Percentiles rank a stretch among this genome's conserved stretches.
These are phyloP conservation scores for Linnemannia hyalina DNA, from an alignment of 192 early-diverging fungal genomes.

Conservation along the genomic window DNA sequence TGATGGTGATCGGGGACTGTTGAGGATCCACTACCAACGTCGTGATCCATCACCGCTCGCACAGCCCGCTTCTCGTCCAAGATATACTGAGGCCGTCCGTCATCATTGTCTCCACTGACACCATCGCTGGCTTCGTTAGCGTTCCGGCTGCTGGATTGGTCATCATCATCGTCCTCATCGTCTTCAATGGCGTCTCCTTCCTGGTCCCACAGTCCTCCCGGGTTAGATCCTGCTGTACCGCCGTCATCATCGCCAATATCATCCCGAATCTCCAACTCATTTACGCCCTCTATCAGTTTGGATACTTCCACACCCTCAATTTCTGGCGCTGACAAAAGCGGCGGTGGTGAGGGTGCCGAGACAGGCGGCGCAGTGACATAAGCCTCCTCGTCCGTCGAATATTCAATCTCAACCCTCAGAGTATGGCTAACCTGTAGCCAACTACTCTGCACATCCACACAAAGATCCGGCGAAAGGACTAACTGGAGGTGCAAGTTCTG, in stretches of 20 bases:
- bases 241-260: not conserved
- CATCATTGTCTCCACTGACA: not conserved
- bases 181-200: constrained; percentile 30
- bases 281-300: not conserved
- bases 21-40: constrained; percentile 12
- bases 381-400: constrained; percentile 43
- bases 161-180: not conserved
- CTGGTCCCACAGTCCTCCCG: constrained; percentile 20
- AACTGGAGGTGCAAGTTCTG: constrained; percentile 37
- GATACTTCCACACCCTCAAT: not conserved
- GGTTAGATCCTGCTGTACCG: not conserved
- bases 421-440: constrained; percentile 50
- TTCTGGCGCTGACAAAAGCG: not conserved
- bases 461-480: constrained; percentile 43
- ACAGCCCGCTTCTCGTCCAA: constrained; percentile 27
- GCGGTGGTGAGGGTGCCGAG: constrained; percentile 1
- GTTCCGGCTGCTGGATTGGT: not conserved
- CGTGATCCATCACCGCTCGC: constrained; percentile 3
- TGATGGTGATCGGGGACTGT: constrained; percentile 10
- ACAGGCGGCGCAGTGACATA: constrained; percentile 22
- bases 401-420: constrained; percentile 46
- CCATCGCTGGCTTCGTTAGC: not conserved
- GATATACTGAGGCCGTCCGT: not conserved
- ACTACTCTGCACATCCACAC: constrained; percentile 50
- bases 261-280: not conserved